phyloP scores from a whole-genome alignment of 2,329 filamentous ascomycete species.

The Ophiostoma sp. region DNA sequence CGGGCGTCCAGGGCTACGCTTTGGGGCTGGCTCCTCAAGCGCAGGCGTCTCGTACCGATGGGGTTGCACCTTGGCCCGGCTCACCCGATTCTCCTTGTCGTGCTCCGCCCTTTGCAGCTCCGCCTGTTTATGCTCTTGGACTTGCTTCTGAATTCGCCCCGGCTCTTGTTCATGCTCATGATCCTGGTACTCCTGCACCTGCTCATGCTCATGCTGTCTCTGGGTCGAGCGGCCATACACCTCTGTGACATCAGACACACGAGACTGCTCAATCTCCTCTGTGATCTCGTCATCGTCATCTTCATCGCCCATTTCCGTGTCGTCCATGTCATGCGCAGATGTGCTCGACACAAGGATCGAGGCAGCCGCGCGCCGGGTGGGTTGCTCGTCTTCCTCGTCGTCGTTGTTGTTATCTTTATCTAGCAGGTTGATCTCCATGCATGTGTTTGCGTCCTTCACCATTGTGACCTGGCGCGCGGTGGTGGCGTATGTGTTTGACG shows the following conservation, averaged over 20 bases:
- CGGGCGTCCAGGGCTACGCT: conserved; percentile 33
- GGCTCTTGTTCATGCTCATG: too few species aligned
- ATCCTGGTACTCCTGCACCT: background rate
- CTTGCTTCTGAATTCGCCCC: background rate
- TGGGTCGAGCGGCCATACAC: background rate
- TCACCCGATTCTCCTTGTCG: background rate
- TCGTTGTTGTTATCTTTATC: conserved; percentile 12
- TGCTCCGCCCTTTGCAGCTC: conserved; percentile 4
- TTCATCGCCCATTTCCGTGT: conserved; percentile 17
- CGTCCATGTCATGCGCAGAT: background rate
- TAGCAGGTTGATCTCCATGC: conserved; percentile 8
- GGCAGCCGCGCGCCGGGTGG: background rate
- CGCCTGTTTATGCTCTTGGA: background rate
- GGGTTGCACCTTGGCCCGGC: background rate
- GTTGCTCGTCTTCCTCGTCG: background rate
- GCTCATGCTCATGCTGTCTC: background rate
- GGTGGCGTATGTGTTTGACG: background rate
- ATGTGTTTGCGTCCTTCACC: too few species aligned
- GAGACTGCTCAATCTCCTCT: conserved; percentile 11
- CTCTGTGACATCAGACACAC: conserved; percentile 11
- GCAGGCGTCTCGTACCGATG: conserved; percentile 16
- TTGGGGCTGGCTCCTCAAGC: conserved; percentile 4
- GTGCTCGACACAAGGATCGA: conserved; percentile 20
- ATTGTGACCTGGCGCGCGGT: background rate
- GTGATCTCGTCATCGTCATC: conserved; percentile 14